Percentiles rank a stretch among this genome's conserved stretches.
Evolutionary conservation across 192 early-diverging fungal species (phyloP).

Genomic region (Coemansia sp.): DNA sequence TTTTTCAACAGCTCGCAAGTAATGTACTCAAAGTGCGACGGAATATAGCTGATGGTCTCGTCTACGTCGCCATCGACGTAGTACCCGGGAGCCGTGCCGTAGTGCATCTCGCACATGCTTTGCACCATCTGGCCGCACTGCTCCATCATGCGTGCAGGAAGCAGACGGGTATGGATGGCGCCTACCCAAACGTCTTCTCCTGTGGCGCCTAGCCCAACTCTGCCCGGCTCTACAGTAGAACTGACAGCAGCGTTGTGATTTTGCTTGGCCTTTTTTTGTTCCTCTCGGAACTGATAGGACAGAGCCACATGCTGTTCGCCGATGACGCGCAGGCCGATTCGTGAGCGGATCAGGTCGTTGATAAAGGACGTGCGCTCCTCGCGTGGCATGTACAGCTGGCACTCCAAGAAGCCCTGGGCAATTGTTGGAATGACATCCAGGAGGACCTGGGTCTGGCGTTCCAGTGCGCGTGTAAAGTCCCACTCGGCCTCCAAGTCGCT

Average conservation of each 20-base stretch:
- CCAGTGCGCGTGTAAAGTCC: slow-evolving; percentile 69
- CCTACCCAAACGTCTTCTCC: slow-evolving; percentile 66
- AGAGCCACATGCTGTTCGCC: slow-evolving; percentile 89
- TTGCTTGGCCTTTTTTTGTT: slow-evolving; percentile 12
- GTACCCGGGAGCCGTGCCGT: slow-evolving; percentile 74
- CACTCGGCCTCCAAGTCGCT: slow-evolving; percentile 55
- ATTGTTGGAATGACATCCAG: slow-evolving; percentile 85
- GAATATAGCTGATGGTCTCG: slow-evolving; percentile 67
- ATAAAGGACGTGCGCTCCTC: slow-evolving; percentile 70
- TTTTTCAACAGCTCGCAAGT: slow-evolving; percentile 90
- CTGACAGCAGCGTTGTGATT: neutral
- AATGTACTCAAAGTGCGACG: slow-evolving; percentile 93
- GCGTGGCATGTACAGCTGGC: slow-evolving; percentile 80
- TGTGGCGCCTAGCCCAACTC: neutral
- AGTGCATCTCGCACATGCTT: slow-evolving; percentile 90
- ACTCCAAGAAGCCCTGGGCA: slow-evolving; percentile 89
- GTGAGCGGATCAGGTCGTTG: slow-evolving; percentile 84
- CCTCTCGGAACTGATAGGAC: slow-evolving; percentile 53
- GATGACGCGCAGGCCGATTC: slow-evolving; percentile 88
- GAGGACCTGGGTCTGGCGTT: slow-evolving; percentile 72
- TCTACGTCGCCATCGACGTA: slow-evolving; percentile 58
- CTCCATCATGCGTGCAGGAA: slow-evolving; percentile 65
- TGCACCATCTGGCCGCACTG: slow-evolving; percentile 70
- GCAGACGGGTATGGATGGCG: slow-evolving; percentile 76
- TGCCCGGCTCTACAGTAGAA: neutral